Evolutionary conservation across 352 stramenopile genomes (phyloP).

Genomic region (Phytophthora constricta): DNA sequence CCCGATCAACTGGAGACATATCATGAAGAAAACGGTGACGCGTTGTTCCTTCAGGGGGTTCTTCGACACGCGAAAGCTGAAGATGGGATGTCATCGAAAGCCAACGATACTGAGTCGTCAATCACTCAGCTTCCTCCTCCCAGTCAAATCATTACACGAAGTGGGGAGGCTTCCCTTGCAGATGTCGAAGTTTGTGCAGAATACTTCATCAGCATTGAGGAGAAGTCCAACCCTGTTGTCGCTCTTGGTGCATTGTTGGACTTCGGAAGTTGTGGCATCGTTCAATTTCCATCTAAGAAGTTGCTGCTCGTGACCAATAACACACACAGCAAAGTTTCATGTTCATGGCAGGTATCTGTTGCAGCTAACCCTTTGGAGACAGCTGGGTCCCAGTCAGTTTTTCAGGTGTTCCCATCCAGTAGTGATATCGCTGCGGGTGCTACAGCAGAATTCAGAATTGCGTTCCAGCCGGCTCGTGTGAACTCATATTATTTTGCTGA

Average conservation of each 20-base stretch:
- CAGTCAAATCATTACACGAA: conserved; percentile 76
- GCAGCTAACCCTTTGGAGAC: conserved; percentile 16
- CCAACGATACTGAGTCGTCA: conserved; percentile 7
- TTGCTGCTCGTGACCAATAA: conserved; percentile 84
- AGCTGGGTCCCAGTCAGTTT: conserved; percentile 35
- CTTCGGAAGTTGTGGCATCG: conserved; percentile 77
- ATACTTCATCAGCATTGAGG: conserved; percentile 81
- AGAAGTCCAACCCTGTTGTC: conserved; percentile 62
- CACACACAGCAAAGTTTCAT: conserved; percentile 88
- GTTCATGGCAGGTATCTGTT: conserved; percentile 67
- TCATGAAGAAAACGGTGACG: conserved; percentile 71
- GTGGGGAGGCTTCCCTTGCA: conserved; percentile 78
- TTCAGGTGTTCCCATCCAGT: conserved; percentile 76
- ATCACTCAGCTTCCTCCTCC: conserved; percentile 20
- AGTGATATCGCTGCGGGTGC: conserved; percentile 83
- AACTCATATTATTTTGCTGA: conserved; percentile 93
- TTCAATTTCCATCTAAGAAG: conserved; percentile 72
- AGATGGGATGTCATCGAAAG: conserved; percentile 6
- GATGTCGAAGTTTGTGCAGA: conserved; percentile 83
- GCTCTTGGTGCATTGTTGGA: conserved; percentile 59
- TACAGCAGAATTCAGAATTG: conserved; percentile 81
- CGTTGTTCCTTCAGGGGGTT: conserved; percentile 67
- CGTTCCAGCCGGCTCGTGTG: conserved; percentile 71
- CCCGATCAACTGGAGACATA: conserved; percentile 87
- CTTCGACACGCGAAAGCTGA: conserved; percentile 37